A percentile compares a stretch with the other conserved stretches of the same genome.
Evolutionary conservation across 495 filamentous ascomycete species (phyloP).

Genomic region (Penicillium arizonense): DNA sequence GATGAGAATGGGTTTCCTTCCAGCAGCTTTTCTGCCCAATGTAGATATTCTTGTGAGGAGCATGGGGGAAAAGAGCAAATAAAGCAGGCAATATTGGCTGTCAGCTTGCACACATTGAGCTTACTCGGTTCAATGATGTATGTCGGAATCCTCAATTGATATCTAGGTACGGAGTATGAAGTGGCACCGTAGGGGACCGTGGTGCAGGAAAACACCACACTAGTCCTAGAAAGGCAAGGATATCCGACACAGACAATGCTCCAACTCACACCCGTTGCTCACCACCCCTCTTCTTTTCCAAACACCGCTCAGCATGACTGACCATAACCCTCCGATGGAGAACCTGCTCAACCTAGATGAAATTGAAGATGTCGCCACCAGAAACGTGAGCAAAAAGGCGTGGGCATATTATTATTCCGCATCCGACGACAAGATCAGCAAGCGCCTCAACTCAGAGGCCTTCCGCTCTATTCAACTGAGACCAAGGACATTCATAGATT

Average conservation of each 20-base stretch:
- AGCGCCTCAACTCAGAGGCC: conserved; percentile 72
- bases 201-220: neutral
- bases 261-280: neutral
- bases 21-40: too few species aligned
- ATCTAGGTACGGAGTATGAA: too few species aligned
- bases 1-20: too few species aligned
- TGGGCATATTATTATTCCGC: conserved; percentile 95
- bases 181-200: too few species aligned
- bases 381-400: conserved; percentile 70
- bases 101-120: too few species aligned
- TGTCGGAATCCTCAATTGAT: too few species aligned
- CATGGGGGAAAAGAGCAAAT: too few species aligned
- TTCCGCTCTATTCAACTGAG: conserved; percentile 79
- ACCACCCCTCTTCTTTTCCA: neutral
- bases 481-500: conserved; percentile 83
- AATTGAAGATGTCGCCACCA: conserved; percentile 64
- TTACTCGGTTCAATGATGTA: too few species aligned
- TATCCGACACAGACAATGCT: neutral
- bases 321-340: conserved; percentile 51
- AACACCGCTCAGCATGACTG: neutral
- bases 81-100: too few species aligned
- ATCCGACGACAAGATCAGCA: conserved; percentile 74
- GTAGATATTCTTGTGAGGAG: too few species aligned
- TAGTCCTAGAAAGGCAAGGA: neutral
- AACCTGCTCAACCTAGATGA: conserved; percentile 74